A percentile compares a stretch with the other conserved stretches of the same genome.
phyloP scores from a whole-genome alignment of 306 rosid genomes.

The Argentina anserina region DNA sequence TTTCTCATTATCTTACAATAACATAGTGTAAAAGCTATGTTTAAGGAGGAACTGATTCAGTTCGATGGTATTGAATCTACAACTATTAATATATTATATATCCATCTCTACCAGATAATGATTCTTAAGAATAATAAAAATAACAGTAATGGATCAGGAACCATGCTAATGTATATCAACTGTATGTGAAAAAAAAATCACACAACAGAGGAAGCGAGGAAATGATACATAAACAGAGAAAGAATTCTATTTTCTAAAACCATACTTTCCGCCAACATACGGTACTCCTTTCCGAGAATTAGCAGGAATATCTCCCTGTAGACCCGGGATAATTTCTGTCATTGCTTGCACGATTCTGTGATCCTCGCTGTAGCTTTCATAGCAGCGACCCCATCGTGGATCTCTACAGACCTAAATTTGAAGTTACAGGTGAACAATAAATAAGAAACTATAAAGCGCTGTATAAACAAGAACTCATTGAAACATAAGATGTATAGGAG shows the following conservation, averaged over 20 bases:
- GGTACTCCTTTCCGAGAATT: constrained; percentile 65
- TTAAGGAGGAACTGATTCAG: not conserved
- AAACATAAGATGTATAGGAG: constrained; percentile 2
- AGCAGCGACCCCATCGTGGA: constrained; percentile 99
- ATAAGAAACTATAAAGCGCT: constrained; percentile 2
- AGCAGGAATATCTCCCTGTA: constrained; percentile 76
- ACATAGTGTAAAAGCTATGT: not conserved
- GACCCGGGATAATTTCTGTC: constrained; percentile 81
- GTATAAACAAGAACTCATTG: too few species aligned
- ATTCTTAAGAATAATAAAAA: not conserved
- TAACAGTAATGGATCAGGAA: not conserved
- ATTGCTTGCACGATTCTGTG: constrained; percentile 68
- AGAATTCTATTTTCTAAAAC: constrained; percentile 8
- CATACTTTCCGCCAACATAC: constrained; percentile 84
- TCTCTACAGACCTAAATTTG: constrained; percentile 82
- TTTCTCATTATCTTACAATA: not conserved
- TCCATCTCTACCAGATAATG: not conserved
- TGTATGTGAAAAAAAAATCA: not conserved
- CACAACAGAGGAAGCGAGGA: not conserved
- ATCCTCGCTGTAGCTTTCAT: constrained; percentile 98
- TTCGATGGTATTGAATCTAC: not conserved
- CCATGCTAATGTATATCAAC: not conserved
- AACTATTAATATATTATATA: not conserved
- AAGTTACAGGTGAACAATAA: constrained; percentile 23
- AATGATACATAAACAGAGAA: not conserved